These are phyloP conservation scores for Salvia sclarea DNA, from an alignment of 305 asterid species.

Conservation along the genomic window DNA sequence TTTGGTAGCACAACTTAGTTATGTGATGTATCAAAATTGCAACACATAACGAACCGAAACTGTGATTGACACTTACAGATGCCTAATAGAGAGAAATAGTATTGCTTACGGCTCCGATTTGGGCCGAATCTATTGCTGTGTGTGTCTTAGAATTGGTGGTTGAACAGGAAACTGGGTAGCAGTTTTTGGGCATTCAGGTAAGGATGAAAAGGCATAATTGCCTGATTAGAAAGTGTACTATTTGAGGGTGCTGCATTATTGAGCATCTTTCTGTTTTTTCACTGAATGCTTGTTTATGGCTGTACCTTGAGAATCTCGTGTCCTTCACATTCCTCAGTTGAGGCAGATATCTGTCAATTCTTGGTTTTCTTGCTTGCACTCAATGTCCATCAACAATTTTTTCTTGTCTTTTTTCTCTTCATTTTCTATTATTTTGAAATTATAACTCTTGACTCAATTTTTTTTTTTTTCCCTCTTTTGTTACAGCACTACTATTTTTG, in stretches of 20 bases:
- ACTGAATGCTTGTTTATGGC: conserved; percentile 21
- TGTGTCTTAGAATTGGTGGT: conserved; percentile 19
- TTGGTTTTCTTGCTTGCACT: conserved; percentile 46
- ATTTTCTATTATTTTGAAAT: neutral
- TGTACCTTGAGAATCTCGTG: conserved; percentile 25
- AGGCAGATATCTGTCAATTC: conserved; percentile 36
- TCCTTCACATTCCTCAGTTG: conserved; percentile 11
- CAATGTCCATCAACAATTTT: conserved; percentile 10
- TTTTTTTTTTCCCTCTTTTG: neutral
- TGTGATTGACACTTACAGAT: conserved; percentile 33
- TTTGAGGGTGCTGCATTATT: conserved; percentile 27
- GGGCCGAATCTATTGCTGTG: too few species aligned
- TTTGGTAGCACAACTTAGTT: conserved; percentile 16
- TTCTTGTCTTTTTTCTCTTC: neutral
- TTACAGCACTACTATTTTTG: neutral
- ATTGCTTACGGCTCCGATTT: neutral
- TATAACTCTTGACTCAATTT: neutral
- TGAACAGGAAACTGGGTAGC: conserved; percentile 19
- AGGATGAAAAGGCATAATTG: conserved; percentile 5
- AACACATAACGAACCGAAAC: conserved; percentile 2
- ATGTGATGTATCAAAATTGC: neutral
- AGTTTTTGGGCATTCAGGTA: conserved; percentile 3
- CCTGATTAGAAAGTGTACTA: conserved; percentile 15
- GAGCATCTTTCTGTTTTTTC: conserved; percentile 32
- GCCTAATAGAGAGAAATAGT: conserved; percentile 26